Evolutionary conservation across 2,329 filamentous ascomycete species (phyloP), one percentile per base, ranked within the genome.

Genomic region (Fusarium agapanthi): DNA sequence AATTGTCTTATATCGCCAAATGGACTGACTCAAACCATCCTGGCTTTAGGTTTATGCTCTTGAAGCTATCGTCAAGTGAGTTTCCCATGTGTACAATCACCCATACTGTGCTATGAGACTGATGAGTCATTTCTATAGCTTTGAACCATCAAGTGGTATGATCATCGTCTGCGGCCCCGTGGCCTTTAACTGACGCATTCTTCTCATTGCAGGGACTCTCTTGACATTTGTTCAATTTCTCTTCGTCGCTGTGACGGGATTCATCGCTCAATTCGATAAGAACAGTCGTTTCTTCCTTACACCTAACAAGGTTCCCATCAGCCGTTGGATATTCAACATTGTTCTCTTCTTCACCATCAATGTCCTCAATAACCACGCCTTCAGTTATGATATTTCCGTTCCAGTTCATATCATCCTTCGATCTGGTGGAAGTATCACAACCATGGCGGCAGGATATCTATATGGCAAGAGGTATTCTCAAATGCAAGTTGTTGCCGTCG

Each of bases 321-420:
- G 88, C 53, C 92, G 94, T 79, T 98, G 96, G 95, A 80, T 93
- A 55, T 86, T 95, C 78, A 98, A 97, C 79, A 97, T 97, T 45
- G 85, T 92, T 8, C 89, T 98, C 75, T 98, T 98, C 83, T 96
- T 97, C 81, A 89, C 89, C 70, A 96, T 99, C 83, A 99, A 98
- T 78, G 90, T 98, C 65, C 84, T 99, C 79, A 99, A 99, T 84
- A 99, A 99, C 78, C 95, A 95, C 86, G 96, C 95, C 12, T 99
- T 99, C 81, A 95, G 94, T 71, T 99, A 98, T 84, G 91, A 95
- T 76, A 98, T 99, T 63, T 97, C 95, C 12, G 94, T 99, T 0
- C 96, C 96, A 3, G 91, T 99, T 54, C 96, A 99, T 80, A 99
- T 99, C 77, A 98, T 99, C 74, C 86, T 99, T 35, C 90, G 96